phyloP scores from a whole-genome alignment of 805 yeast genomes.

The Yarrowia hollandica region DNA sequence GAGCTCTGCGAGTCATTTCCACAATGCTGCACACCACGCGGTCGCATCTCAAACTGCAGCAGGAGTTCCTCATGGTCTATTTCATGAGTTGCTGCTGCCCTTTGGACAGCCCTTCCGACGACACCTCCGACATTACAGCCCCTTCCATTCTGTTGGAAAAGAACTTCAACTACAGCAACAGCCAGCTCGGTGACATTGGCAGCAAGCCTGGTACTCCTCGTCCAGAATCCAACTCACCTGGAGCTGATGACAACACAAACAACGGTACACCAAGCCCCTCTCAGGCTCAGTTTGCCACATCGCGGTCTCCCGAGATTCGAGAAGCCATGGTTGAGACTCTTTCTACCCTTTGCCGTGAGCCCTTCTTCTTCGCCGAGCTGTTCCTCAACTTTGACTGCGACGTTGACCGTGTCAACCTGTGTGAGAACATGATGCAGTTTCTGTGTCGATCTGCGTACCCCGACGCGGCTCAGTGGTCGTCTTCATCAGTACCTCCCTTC shows the following conservation, averaged over 20 bases:
- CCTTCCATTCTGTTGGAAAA: slow-evolving; percentile 16
- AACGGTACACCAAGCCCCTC: slow-evolving; percentile 31
- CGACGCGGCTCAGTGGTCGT: slow-evolving; percentile 74
- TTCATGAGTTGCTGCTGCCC: slow-evolving; percentile 44
- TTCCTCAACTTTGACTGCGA: slow-evolving; percentile 90
- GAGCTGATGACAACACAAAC: slow-evolving; percentile 10
- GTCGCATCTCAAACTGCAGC: slow-evolving; percentile 68
- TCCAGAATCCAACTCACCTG: slow-evolving; percentile 21
- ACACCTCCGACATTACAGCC: neutral
- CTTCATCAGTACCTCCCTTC: slow-evolving; percentile 87
- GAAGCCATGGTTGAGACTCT: slow-evolving; percentile 84
- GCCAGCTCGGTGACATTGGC: neutral
- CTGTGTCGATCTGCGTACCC: slow-evolving; percentile 80
- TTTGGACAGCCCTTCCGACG: slow-evolving; percentile 36
- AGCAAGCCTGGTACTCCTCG: slow-evolving; percentile 32
- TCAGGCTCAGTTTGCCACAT: slow-evolving; percentile 29
- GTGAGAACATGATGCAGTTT: slow-evolving; percentile 64
- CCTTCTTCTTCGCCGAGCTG: slow-evolving; percentile 67
- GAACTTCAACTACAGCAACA: slow-evolving; percentile 9
- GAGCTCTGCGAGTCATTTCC: slow-evolving; percentile 72
- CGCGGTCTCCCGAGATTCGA: slow-evolving; percentile 47
- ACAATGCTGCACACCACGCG: slow-evolving; percentile 70
- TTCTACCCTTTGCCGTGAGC: slow-evolving; percentile 61
- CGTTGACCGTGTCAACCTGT: slow-evolving; percentile 77
- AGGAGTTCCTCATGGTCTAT: slow-evolving; percentile 55